A percentile compares a stretch with the other conserved stretches of the same genome.
phyloP scores from a whole-genome alignment of 1,284 basidiomycete genomes.

The Irpex sp. region DNA sequence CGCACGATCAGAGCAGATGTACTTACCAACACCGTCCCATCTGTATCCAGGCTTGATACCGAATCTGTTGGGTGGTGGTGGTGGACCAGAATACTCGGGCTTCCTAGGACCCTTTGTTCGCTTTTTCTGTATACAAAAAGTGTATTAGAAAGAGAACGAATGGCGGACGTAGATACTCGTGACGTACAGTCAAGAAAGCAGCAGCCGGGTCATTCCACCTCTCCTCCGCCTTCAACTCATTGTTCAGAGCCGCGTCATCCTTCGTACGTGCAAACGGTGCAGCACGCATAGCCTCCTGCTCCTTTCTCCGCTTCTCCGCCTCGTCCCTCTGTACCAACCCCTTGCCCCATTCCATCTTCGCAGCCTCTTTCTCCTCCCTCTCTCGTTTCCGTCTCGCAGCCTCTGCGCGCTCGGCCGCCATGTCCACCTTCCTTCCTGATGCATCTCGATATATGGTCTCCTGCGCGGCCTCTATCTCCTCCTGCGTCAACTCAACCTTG shows the following conservation, averaged over 20 bases:
- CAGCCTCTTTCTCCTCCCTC: slow-evolving; percentile 77
- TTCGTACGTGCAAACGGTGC: slow-evolving; percentile 74
- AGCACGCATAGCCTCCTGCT: slow-evolving; percentile 65
- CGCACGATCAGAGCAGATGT: not conserved
- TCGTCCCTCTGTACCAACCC: slow-evolving; percentile 87
- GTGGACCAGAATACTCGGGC: slow-evolving; percentile 86
- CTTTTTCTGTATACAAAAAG: slow-evolving; percentile 55
- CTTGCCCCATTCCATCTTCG: slow-evolving; percentile 97
- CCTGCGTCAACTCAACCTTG: slow-evolving; percentile 32
- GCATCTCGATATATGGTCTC: slow-evolving; percentile 95
- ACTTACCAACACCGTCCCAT: slow-evolving; percentile 94
- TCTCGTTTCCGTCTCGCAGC: slow-evolving; percentile 76
- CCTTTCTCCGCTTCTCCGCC: slow-evolving; percentile 55
- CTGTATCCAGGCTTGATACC: slow-evolving; percentile 92
- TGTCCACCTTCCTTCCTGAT: slow-evolving; percentile 85
- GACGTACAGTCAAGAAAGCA: slow-evolving; percentile 82
- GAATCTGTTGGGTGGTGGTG: slow-evolving; percentile 92
- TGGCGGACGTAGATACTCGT: not conserved
- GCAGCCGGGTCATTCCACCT: slow-evolving; percentile 96
- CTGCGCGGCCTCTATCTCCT: slow-evolving; percentile 63
- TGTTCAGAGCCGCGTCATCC: slow-evolving; percentile 85
- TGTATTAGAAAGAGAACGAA: slow-evolving; percentile 1
- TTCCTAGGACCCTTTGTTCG: slow-evolving; percentile 68
- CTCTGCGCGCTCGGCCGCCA: slow-evolving; percentile 79
- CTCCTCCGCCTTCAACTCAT: slow-evolving; percentile 73